Conservation (phyloP, 805 yeast species). For the Zygosaccharomyces bailii region DNA sequence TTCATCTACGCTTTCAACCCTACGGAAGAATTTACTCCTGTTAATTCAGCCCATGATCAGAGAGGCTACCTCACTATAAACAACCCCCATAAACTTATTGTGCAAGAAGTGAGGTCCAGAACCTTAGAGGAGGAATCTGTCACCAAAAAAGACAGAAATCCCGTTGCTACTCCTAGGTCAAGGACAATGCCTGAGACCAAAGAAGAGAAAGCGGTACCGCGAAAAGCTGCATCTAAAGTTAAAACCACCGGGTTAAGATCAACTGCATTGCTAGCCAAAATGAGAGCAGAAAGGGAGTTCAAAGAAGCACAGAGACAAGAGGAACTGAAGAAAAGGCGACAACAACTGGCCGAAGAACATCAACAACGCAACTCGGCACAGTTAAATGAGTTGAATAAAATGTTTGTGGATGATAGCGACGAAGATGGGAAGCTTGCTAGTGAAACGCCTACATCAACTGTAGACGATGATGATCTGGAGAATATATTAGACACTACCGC, state of each 20-base stretch:
- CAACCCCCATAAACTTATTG: slow-evolving; percentile 19
- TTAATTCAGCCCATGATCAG: slow-evolving; percentile 19
- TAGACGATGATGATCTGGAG: slow-evolving; percentile 24
- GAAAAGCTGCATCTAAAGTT: slow-evolving; percentile 11
- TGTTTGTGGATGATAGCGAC: slow-evolving; percentile 32
- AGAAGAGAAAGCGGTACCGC: slow-evolving; percentile 4
- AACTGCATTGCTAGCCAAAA: slow-evolving; percentile 32
- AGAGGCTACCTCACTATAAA: slow-evolving; percentile 18
- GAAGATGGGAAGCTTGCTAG: slow-evolving; percentile 14
- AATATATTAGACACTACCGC: slow-evolving; percentile 34
- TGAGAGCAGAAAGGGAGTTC: slow-evolving; percentile 33
- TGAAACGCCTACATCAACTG: slow-evolving; percentile 7
- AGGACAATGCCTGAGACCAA: slow-evolving; percentile 17
- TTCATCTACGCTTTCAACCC: slow-evolving; percentile 37
- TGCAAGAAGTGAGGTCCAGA: slow-evolving; percentile 12
- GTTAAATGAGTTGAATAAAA: slow-evolving; percentile 27
- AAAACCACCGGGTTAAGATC: slow-evolving; percentile 29
- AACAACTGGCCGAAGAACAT: slow-evolving; percentile 17
- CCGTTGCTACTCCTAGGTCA: slow-evolving; percentile 16
- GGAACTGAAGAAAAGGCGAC: slow-evolving; percentile 28
- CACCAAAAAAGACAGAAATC: slow-evolving; percentile 7
- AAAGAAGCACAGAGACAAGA: slow-evolving; percentile 30
- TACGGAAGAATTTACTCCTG: slow-evolving; percentile 27
- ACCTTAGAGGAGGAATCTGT: slow-evolving; percentile 15
- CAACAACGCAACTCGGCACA: slow-evolving; percentile 32